Evolutionary conservation across 2,329 filamentous ascomycete species (phyloP), one percentile per base, ranked within the genome.

Genomic region (Daldinia sp.): DNA sequence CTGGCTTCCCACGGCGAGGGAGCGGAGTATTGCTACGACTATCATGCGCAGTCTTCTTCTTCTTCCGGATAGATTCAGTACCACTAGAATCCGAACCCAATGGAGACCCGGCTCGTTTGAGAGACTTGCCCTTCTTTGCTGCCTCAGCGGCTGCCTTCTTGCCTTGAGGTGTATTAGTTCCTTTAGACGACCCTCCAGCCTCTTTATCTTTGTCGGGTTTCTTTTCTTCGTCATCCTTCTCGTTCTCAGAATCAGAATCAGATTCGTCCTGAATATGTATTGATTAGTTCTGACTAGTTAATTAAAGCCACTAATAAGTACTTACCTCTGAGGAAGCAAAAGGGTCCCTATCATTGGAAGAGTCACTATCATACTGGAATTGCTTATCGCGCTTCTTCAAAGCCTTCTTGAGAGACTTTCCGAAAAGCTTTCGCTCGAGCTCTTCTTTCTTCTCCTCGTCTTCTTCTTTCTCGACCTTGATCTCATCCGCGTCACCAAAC

Each of bases 81-180:
- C 93, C 95, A 78, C 93, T 97, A 9, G 93, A 93, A 78, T 98
- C 95, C 1, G 94, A 98, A 35, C 92, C 86, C 71, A 94, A 92
- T 2, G 94, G 93, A 15, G 94, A 97, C 18, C 94, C 93, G 35
- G 93, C 87, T 33, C 95, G 90, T 82, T 98, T 98, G 59, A 95
- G 87, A 35, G 85, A 86, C 76, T 89, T 90, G 74, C 80, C 79
- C 77, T 88, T 88, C 79, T 87, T 88, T 5, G 81, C 76, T 10
- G 83, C 79, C 35, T 87, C 81, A 4, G 79, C 78, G 10, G 79
- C 75, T 62, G 82, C 82, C 60, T 81, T 82, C 75, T 86, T 88
- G 57, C 82, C 82, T 33, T 84, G 79, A 0, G 86, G 83, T 2
- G 86, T 86, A 12, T 80, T 92, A 41, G 87, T 88, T 30, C 92